Evolutionary conservation across 2,329 filamentous ascomycete genomes (phyloP), one percentile per base, ranked within the genome.

Genomic region (Elsinoe australis): DNA sequence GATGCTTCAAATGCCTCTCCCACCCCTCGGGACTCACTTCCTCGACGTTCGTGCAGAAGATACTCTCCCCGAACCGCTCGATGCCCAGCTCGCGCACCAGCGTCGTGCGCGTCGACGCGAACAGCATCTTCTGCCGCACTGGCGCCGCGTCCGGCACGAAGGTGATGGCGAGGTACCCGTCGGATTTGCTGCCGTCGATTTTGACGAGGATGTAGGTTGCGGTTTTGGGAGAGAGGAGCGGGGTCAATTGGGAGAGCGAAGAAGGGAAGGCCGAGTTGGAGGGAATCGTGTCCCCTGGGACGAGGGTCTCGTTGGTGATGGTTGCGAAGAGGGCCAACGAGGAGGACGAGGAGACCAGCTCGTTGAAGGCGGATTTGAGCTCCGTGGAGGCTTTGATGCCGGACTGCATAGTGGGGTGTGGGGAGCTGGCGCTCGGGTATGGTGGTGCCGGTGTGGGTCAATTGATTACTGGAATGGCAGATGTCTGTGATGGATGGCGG

Each of bases 81-180:
- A 79, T 77, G 36, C 87, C 86, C 7, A 92, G 72, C 66, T 90
- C 85, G 33, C 85, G 77, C 42, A 83, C 76, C 1, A 92, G 73
- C 0, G 85, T 85, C 57, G 89, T 71, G 7, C 85, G 77, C 21
- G 86, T 89, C 18, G 80, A 78, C 4, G 86, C 85, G 64, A 90
- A 89, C 17, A 92, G 76, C 82, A 87, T 92, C 73, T 92, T 92
- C 63, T 87, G 83, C 31, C 86, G 80, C 49, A 92, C 85, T 21
- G 82, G 83, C 31, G 86, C 86, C 1, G 78, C 62, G 64, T 90
- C 84, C 19, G 86, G 87, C 4, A 92, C 80, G 64, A 88, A 92
- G 28, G 85, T 87, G 28, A 89, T 70, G 36, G 82, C 83, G 19
- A 84, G 68, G 54, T 88, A 79, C 54, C 65, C 66, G 49, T 62